Evolutionary conservation across 371 early-diverging fungal species (phyloP), one percentile per base, ranked within the genome.

Genomic region (Rhizopus arrhizus): DNA sequence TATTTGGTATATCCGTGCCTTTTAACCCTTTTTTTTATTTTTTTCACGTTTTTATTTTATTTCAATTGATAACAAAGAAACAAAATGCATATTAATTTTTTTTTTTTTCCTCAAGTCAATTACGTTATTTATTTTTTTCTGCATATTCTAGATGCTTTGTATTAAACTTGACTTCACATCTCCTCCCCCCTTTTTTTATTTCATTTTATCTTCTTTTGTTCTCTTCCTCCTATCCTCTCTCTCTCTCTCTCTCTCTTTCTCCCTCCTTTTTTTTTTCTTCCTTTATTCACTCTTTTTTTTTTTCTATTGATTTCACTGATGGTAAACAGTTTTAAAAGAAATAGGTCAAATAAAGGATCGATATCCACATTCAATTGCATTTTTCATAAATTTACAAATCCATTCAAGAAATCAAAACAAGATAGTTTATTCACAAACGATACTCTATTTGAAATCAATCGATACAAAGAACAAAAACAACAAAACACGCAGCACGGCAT

Each of bases 401-500:
- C 65, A 34, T 61, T 65, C 51, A 35, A 59, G 22, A 56, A 31
- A 22, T 36, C 50, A 31, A 65, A 59, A 49, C 53, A 59, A 36
- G 32, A 46, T 13, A 53, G 63, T 32, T 47, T 47, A 33, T 60
- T 63, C 22, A 60, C 53, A 2, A 61, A 64, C 33, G 69, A 68
- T 40, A 40, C 64, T 3, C 33, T 58, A 2, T 68, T 60, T 55
- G 69, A 68, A 57, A 61, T 61, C 8, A 60, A 56, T 32, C 33
- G 61, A 43, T 68, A 68, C 32, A 45, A 61, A 36, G 58, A 64
- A 49, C 64, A 66, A 38, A 58, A 62, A 49, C 35, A 56, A 45
- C 35, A 56, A 45, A 32, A 46, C 5, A 22, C 9, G 8, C 35
- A 53, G 12, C 47, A 38, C 12, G 48, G 43, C 52, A 40, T 59